phyloP scores from a whole-genome alignment of 2,329 filamentous ascomycete species.

The Aureobasidium subglaciale region DNA sequence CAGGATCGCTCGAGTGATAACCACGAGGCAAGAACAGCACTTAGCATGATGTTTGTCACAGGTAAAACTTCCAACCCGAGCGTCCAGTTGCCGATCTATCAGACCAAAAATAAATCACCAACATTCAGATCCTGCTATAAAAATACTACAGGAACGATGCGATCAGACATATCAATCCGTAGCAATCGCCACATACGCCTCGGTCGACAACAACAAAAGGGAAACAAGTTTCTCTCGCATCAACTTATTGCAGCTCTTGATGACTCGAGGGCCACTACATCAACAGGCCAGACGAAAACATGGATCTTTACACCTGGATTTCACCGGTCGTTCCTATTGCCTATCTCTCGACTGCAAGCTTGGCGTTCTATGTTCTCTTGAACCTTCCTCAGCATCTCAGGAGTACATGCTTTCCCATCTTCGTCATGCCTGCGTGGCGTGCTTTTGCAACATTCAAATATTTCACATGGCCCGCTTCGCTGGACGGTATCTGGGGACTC shows the following conservation, averaged over 20 bases:
- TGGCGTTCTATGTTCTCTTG: neutral
- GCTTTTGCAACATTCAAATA: neutral
- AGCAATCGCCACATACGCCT: too few species aligned
- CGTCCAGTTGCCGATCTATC: neutral
- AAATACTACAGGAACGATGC: neutral
- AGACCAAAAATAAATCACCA: slow-evolving; percentile 6
- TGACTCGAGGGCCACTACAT: too few species aligned
- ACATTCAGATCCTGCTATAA: neutral
- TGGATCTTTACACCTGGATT: neutral
- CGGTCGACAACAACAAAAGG: too few species aligned
- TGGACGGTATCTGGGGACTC: neutral
- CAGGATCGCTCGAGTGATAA: too few species aligned
- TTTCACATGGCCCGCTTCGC: neutral
- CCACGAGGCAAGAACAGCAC: too few species aligned
- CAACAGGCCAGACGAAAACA: neutral
- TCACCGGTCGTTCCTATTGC: neutral
- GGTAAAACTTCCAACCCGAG: neutral
- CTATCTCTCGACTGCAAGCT: neutral
- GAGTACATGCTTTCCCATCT: neutral
- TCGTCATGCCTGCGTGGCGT: neutral
- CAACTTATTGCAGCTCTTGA: too few species aligned
- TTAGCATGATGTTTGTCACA: neutral
- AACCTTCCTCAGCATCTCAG: neutral
- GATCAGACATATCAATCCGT: too few species aligned
- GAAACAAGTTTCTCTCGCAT: too few species aligned